Percentiles rank a stretch among this genome's conserved stretches.
Evolutionary conservation across 73 alveolate genomes (phyloP).

Genomic region (Blepharisma stoltei): DNA sequence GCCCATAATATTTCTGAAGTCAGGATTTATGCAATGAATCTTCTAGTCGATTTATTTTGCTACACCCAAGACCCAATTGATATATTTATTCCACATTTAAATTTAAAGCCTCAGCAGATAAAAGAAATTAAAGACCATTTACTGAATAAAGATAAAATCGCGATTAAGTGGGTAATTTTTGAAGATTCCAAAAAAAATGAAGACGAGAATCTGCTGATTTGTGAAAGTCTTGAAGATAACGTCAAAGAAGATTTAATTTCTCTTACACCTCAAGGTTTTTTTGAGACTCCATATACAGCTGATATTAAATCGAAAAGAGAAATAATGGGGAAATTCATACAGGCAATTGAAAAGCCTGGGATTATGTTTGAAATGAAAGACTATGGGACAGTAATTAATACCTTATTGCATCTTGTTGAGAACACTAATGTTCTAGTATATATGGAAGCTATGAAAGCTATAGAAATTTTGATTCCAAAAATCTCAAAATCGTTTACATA

Average conservation of each 20-base stretch:
- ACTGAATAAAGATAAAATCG: neutral
- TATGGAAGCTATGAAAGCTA: slow-evolving; percentile 1
- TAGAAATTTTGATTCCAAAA: slow-evolving; percentile 9
- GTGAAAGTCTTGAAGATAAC: neutral
- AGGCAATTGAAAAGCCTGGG: neutral
- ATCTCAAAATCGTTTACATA: slow-evolving; percentile 9
- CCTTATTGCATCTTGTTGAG: slow-evolving; percentile 6
- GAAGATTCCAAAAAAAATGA: slow-evolving; percentile 9
- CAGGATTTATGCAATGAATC: neutral
- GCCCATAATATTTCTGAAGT: slow-evolving; percentile 20
- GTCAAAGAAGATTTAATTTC: neutral
- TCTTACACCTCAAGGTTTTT: slow-evolving; percentile 15
- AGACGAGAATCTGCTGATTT: neutral
- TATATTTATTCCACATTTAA: neutral
- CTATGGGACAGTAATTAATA: neutral
- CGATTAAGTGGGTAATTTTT: neutral
- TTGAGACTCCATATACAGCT: slow-evolving; percentile 10
- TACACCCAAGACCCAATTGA: neutral
- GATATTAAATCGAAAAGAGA: slow-evolving; percentile 13
- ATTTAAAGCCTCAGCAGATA: neutral
- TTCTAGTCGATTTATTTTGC: neutral
- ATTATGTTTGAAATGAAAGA: slow-evolving; percentile 15
- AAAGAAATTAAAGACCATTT: slow-evolving; percentile 13
- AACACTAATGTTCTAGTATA: neutral
- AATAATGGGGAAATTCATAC: neutral